phyloP scores from a whole-genome alignment of 2,329 filamentous ascomycete genomes.

The Alternaria arbusti region DNA sequence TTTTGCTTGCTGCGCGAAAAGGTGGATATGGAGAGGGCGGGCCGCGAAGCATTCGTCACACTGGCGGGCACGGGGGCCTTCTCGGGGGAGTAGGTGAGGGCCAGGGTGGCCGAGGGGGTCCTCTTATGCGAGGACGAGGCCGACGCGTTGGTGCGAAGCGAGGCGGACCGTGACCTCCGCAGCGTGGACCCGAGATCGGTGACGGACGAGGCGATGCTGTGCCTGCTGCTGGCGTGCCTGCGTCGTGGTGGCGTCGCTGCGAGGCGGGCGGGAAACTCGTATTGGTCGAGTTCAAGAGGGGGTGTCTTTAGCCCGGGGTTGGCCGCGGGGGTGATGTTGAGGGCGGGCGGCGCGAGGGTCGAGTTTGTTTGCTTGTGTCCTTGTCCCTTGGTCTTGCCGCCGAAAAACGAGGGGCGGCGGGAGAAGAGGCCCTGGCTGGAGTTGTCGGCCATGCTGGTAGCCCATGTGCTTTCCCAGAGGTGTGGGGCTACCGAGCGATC shows the following conservation, averaged over 20 bases:
- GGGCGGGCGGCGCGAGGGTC: conserved; percentile 6
- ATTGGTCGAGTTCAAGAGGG: conserved; percentile 26
- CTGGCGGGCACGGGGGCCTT: conserved; percentile 32
- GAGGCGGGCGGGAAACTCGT: conserved; percentile 23
- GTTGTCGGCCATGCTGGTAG: conserved; percentile 25
- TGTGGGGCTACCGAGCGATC: conserved; percentile 19
- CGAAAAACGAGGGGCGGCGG: conserved; percentile 43
- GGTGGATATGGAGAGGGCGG: conserved; percentile 48
- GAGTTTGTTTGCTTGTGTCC: conserved; percentile 12
- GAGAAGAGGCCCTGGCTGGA: conserved; percentile 35
- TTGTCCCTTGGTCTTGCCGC: conserved; percentile 22
- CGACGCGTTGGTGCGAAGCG: conserved; percentile 49
- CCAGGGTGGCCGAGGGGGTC: conserved; percentile 44
- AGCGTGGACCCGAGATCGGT: conserved; percentile 49
- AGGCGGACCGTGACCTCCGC: conserved; percentile 49
- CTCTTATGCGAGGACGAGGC: conserved; percentile 44
- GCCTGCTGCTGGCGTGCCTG: conserved; percentile 36
- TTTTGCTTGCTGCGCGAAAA: conserved; percentile 47
- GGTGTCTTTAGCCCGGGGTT: conserved; percentile 7
- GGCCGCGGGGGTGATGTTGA: conserved; percentile 12
- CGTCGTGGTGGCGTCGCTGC: conserved; percentile 36
- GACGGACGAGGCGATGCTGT: conserved; percentile 45
- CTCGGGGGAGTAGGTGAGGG: conserved; percentile 45
- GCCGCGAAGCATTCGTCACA: conserved; percentile 32
- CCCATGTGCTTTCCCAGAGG: not conserved